phyloP scores from a whole-genome alignment of 1,284 basidiomycete genomes.

The Ustilago cynodontis region DNA sequence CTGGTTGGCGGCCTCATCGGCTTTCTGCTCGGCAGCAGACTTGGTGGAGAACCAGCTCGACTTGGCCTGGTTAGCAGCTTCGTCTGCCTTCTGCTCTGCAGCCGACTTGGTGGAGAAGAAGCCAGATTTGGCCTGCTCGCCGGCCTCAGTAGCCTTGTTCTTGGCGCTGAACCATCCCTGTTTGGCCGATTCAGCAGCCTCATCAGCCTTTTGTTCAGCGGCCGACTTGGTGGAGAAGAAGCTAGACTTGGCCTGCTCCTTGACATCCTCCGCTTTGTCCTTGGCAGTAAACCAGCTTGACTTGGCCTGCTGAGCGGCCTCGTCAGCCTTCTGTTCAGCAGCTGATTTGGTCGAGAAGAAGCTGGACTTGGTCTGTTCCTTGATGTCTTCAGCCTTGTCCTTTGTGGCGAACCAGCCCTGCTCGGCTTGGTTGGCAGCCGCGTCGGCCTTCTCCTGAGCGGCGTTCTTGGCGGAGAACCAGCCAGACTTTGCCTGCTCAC shows the following conservation, averaged over 20 bases:
- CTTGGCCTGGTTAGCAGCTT: conserved; percentile 31
- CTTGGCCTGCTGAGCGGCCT: conserved; percentile 32
- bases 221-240: conserved; percentile 22
- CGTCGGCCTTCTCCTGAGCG: conserved; percentile 37
- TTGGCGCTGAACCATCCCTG: conserved; percentile 21
- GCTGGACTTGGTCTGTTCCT: conserved; percentile 19
- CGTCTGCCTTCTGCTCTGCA: conserved; percentile 39
- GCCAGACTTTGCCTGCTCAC: conserved; percentile 19
- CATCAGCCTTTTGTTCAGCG: conserved; percentile 23
- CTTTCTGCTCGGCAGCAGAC: conserved; percentile 39
- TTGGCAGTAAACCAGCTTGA: conserved; percentile 27
- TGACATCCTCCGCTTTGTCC: conserved; percentile 34
- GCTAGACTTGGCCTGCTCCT: conserved; percentile 27
- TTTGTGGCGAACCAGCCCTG: conserved; percentile 41
- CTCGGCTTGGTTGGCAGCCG: conserved; percentile 27
- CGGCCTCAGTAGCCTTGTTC: conserved; percentile 34
- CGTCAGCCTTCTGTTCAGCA: conserved; percentile 32
- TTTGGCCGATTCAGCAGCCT: conserved; percentile 20
- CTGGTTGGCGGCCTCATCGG: conserved; percentile 24
- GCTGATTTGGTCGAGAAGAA: conserved; percentile 29
- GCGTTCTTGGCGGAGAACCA: conserved; percentile 25
- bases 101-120: conserved; percentile 36
- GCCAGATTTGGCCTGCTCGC: conserved; percentile 22
- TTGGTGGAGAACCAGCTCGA: conserved; percentile 35
- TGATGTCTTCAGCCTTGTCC: conserved; percentile 39